Conservation (phyloP, 192 early-diverging fungal species). For the Jimgerdemannia lactiflua region DNA sequence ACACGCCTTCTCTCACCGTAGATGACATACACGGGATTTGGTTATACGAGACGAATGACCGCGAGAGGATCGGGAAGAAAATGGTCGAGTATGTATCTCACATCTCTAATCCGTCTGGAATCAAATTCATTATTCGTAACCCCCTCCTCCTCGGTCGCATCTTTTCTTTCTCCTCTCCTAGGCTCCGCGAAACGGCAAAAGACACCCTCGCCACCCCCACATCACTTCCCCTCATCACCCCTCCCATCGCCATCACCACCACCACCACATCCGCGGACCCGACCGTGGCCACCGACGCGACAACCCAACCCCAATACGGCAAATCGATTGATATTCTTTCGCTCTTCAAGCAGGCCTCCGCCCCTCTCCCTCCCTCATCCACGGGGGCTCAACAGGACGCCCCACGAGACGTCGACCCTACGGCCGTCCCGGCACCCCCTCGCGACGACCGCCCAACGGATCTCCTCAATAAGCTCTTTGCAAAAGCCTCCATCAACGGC, state of each 20-base stretch:
- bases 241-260: neutral
- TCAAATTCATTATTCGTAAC: neutral
- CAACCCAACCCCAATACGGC: neutral
- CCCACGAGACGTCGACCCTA: too few relatives aligned
- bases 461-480: too few relatives aligned
- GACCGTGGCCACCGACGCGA: neutral
- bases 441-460: too few relatives aligned
- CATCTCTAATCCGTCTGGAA: neutral
- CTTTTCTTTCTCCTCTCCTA: neutral
- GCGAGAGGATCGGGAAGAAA: constrained; percentile 52
- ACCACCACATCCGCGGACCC: neutral
- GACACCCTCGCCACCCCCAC: neutral
- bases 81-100: constrained; percentile 40
- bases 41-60: constrained; percentile 73
- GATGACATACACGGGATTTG: constrained; percentile 67
- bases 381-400: neutral
- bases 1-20: neutral
- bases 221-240: neutral
- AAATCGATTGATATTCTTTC: neutral
- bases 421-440: too few relatives aligned
- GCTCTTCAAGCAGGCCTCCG: neutral
- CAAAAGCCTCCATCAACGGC: too few relatives aligned
- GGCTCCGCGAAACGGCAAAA: constrained; percentile 6
- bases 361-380: neutral
- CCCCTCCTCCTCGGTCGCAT: neutral